phyloP scores from a whole-genome alignment of 176 grass and related monocot genomes.

The Carex parvula region DNA sequence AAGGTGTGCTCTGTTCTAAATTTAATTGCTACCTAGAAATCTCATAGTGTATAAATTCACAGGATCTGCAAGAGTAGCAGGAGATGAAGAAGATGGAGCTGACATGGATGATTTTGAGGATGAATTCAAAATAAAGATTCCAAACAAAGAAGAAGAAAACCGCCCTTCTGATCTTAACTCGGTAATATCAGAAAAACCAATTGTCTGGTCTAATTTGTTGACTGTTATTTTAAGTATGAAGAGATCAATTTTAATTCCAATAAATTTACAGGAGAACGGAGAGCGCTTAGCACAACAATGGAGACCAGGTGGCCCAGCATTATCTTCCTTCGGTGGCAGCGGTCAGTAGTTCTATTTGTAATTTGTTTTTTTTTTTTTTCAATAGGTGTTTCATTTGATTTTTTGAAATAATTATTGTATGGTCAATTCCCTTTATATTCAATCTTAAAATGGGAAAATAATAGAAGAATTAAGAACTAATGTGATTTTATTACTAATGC shows the following conservation, averaged over 20 bases:
- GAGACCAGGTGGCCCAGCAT: conserved; percentile 48
- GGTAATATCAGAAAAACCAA: conserved; percentile 35
- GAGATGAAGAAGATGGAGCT: conserved; percentile 54
- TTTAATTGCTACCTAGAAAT: not conserved
- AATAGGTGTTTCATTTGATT: not conserved
- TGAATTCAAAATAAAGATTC: conserved; percentile 69
- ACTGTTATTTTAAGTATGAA: not conserved
- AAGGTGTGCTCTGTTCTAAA: not conserved
- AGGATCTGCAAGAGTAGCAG: conserved; percentile 61
- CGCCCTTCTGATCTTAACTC: conserved; percentile 60
- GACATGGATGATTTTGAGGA: conserved; percentile 86
- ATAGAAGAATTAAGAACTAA: not conserved
- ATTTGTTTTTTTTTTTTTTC: not conserved
- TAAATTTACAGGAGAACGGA: conserved; percentile 57
- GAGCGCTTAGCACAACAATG: conserved; percentile 52
- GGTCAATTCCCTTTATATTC: not conserved
- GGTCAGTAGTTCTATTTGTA: conserved; percentile 35
- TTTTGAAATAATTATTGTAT: not conserved
- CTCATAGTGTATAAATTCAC: not conserved
- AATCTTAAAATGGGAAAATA: not conserved
- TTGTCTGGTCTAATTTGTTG: not conserved
- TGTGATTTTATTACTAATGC: not conserved
- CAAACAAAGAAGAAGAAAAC: conserved; percentile 51
- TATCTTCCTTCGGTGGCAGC: conserved; percentile 82
- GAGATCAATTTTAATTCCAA: not conserved